phyloP scores from a whole-genome alignment of 768 basidiomycete species.

The Tylopilus sp. region DNA sequence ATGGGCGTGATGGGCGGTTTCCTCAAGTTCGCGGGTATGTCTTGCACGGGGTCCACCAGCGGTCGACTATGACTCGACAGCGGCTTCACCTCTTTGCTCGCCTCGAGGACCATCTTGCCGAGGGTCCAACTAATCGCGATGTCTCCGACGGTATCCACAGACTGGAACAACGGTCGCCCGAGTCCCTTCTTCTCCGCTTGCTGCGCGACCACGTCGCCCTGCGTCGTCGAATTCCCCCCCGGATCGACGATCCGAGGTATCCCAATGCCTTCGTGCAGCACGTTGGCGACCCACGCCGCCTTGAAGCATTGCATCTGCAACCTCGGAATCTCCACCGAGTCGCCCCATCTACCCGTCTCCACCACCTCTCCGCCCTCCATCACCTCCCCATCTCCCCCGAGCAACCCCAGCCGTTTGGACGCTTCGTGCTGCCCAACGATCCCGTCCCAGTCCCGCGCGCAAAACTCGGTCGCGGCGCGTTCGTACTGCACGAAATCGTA shows the following conservation, averaged over 20 bases:
- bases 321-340: constrained; percentile 75
- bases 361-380: constrained; percentile 56
- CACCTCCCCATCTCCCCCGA: constrained; percentile 67
- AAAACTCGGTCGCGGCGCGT: constrained; percentile 85
- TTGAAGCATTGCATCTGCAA: constrained; percentile 99
- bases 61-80: constrained; percentile 47
- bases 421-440: constrained; percentile 65
- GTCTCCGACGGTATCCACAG: constrained; percentile 85
- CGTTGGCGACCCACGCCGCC: constrained; percentile 96
- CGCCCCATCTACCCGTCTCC: constrained; percentile 65
- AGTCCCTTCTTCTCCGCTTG: constrained; percentile 84
- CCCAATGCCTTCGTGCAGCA: constrained; percentile 93
- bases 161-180: constrained; percentile 84
- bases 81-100: constrained; percentile 77
- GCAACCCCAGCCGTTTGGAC: constrained; percentile 44
- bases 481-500: constrained; percentile 98
- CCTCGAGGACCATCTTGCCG: constrained; percentile 98
- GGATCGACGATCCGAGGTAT: constrained; percentile 88
- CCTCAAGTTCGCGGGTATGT: constrained; percentile 51
- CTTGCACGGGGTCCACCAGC: constrained; percentile 71
- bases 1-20: constrained; percentile 55
- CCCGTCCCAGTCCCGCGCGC: constrained; percentile 71
- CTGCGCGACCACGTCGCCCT: constrained; percentile 64
- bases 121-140: constrained; percentile 98
- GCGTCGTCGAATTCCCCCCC: constrained; percentile 71